These are phyloP conservation scores for Byssoonygena ceratinophila DNA, from an alignment of 2,329 filamentous ascomycete genomes.

Conservation along the genomic window DNA sequence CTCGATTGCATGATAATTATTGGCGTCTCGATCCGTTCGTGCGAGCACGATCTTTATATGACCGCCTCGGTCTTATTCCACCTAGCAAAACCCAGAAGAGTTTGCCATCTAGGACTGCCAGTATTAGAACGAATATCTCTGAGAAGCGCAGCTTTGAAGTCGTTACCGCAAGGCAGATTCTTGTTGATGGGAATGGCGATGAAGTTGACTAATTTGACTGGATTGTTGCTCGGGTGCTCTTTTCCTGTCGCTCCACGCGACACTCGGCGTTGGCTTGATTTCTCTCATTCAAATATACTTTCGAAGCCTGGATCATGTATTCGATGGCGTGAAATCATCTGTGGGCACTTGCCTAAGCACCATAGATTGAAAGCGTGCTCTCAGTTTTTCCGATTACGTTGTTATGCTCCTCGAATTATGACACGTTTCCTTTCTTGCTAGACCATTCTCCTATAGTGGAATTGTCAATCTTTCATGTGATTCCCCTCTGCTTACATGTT, in stretches of 20 bases:
- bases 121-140: constrained; percentile 4
- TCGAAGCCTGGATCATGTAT: neutral
- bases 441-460: neutral
- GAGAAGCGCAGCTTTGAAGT: constrained; percentile 13
- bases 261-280: neutral
- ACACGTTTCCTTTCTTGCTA: neutral
- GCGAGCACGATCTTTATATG: constrained; percentile 71
- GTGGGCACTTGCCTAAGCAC: neutral
- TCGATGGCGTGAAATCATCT: neutral
- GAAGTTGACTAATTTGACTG: constrained; percentile 1
- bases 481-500: neutral
- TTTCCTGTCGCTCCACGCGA: neutral
- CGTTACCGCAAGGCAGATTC: constrained; percentile 6
- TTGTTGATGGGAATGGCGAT: constrained; percentile 5
- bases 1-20: constrained; percentile 60
- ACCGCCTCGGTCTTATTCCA: constrained; percentile 57
- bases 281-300: too few species aligned
- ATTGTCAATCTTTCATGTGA: neutral
- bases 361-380: neutral
- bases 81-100: constrained; percentile 7
- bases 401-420: neutral
- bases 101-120: constrained; percentile 3
- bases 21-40: constrained; percentile 85
- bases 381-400: neutral
- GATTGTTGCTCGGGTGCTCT: neutral